Conservation (phyloP, 129 eudicot species). For the Tagetes erecta region DNA sequence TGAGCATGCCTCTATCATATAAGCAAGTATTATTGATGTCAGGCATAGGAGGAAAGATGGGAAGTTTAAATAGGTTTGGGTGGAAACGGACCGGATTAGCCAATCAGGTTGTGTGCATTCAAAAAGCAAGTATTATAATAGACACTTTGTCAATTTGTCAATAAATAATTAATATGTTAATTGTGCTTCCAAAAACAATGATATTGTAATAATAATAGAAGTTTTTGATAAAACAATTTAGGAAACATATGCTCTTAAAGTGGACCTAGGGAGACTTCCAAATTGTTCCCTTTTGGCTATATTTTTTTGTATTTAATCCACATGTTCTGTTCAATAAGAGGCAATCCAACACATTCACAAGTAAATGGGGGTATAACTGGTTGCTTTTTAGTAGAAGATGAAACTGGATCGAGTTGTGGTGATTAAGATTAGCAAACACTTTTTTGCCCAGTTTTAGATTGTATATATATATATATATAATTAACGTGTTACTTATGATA, state of each 20-base stretch:
- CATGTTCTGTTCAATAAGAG: neutral
- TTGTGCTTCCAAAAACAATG: neutral
- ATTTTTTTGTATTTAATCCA: neutral
- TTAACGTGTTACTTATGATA: neutral
- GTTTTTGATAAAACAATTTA: neutral
- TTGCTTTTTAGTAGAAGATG: neutral
- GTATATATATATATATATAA: neutral
- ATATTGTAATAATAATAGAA: neutral
- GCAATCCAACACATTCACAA: neutral
- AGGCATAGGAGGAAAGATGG: neutral
- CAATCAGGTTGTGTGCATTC: neutral
- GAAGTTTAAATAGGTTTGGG: neutral
- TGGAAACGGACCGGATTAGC: neutral
- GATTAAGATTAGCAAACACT: neutral
- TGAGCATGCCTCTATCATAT: neutral
- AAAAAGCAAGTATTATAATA: too few species aligned
- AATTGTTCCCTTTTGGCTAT: neutral
- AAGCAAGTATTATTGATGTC: neutral
- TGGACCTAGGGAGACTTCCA: neutral
- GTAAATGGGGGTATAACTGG: neutral
- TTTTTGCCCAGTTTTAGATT: neutral
- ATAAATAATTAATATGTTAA: neutral
- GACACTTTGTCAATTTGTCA: neutral
- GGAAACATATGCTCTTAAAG: conserved; percentile 1
- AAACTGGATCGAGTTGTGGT: neutral